Evolutionary conservation across 768 basidiomycete species (phyloP), one percentile per base, ranked within the genome.

Genomic region (Lactifluus piperatus): DNA sequence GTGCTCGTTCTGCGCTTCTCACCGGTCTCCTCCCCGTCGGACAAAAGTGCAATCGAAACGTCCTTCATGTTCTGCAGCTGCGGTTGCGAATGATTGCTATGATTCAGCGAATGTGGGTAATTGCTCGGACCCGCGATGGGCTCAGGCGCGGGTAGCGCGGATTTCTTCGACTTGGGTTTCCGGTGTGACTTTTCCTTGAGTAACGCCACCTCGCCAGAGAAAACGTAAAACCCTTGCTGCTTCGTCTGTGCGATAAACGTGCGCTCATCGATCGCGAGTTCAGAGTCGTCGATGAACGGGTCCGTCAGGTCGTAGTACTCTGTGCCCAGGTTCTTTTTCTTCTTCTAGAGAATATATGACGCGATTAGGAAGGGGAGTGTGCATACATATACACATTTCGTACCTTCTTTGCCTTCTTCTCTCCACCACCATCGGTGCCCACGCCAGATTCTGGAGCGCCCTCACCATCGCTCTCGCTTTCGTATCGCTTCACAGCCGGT

Each of bases 201-300:
- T 13, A 97, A 70, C 4, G 91, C 91, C 14, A 97, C 88, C 67
- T 91, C 86, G 2, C 94, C 94, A 32, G 81, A 81, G 6, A 87
- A 89, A 10, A 97, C 94, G 68, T 94, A 95, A 76, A 94, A 97
- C 1, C 91, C 92, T 58, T 88, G 84, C 67, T 94, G 91, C 71
- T 88, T 91, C 5, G 94, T 95, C 71, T 91, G 85, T 5, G 88
- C 91, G 66, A 94, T 89, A 73, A 81, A 91, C 2, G 88, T 93
- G 5, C 95, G 85, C 68, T 94, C 85, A 74, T 98, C 94, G 47
- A 94, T 74, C 26, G 83, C 85, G 56, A 95, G 76, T 68, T 98
- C 95, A 1, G 92, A 91, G 73, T 99, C 97, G 77, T 99, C 97
- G 68, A 99, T 97, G 75, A 98, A 98, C 0, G 91, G 88, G 73